Conservation (phyloP, 352 stramenopile species). For the Globisporangium nagaii region DNA sequence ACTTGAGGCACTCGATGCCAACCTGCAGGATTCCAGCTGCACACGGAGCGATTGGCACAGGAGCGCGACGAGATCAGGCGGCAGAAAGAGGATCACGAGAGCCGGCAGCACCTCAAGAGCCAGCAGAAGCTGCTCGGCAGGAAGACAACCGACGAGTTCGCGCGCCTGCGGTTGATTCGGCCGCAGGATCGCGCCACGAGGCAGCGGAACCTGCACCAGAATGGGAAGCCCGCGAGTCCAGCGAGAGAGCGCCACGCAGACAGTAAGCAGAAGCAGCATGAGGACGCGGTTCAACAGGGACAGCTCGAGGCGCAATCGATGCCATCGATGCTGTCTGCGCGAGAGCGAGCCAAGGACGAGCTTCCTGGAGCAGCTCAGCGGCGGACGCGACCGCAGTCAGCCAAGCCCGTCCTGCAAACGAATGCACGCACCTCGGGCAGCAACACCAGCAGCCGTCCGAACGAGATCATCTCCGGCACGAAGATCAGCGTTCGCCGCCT, state of each 20-base stretch:
- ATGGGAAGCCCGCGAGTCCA: constrained; percentile 14
- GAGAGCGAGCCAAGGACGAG: neutral
- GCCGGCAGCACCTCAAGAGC: constrained; percentile 19
- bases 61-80: constrained; percentile 1
- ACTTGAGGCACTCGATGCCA: too few species aligned
- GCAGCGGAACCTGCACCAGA: constrained; percentile 42
- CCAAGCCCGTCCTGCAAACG: constrained; percentile 34
- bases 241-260: too few species aligned
- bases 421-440: neutral
- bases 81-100: constrained; percentile 20
- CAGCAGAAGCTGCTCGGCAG: constrained; percentile 41
- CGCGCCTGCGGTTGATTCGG: constrained; percentile 31
- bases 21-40: neutral
- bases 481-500: constrained; percentile 26
- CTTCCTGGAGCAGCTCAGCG: neutral
- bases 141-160: constrained; percentile 53
- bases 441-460: neutral
- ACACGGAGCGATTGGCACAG: constrained; percentile 2
- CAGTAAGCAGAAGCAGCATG: neutral
- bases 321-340: constrained; percentile 19
- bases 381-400: constrained; percentile 33
- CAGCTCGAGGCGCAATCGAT: neutral
- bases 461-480: constrained; percentile 10
- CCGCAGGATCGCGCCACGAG: constrained; percentile 24
- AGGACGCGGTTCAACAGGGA: neutral